phyloP scores from a whole-genome alignment of 345 rosid species.

The Ceriops tagal region DNA sequence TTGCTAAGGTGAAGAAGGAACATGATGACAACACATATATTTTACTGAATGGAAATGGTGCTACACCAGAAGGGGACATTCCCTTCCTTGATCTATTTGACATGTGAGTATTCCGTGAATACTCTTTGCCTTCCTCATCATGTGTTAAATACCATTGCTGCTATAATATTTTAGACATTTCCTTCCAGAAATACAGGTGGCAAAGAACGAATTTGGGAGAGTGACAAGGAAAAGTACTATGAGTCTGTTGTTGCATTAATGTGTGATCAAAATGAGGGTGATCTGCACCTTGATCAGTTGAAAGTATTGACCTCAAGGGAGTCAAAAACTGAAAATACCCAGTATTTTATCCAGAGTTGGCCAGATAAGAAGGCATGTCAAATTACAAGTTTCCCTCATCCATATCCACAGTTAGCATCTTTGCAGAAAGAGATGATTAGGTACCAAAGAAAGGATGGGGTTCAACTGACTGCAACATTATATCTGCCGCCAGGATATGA shows the following conservation, averaged over 20 bases:
- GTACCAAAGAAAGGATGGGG: slow-evolving; percentile 94
- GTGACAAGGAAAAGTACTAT: slow-evolving; percentile 82
- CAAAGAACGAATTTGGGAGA: slow-evolving; percentile 98
- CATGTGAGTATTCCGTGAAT: slow-evolving; percentile 55
- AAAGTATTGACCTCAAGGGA: slow-evolving; percentile 85
- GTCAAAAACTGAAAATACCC: slow-evolving; percentile 93
- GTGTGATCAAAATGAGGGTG: slow-evolving; percentile 87
- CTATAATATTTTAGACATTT: slow-evolving; percentile 26
- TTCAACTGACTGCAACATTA: slow-evolving; percentile 90
- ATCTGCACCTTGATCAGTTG: slow-evolving; percentile 57
- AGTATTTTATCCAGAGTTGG: slow-evolving; percentile 80
- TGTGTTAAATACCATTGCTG: slow-evolving; percentile 8
- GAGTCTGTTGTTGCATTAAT: slow-evolving; percentile 89
- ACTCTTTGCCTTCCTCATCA: background rate
- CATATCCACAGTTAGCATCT: slow-evolving; percentile 90
- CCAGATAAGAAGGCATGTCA: slow-evolving; percentile 73
- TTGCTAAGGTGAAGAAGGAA: slow-evolving; percentile 82
- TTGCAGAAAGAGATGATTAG: slow-evolving; percentile 96
- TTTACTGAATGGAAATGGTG: slow-evolving; percentile 89
- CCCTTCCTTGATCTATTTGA: slow-evolving; percentile 98
- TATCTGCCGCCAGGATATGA: slow-evolving; percentile 92
- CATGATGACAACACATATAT: slow-evolving; percentile 56
- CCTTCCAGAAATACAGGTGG: slow-evolving; percentile 74
- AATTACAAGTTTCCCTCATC: slow-evolving; percentile 89
- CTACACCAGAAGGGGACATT: slow-evolving; percentile 93